Evolutionary conservation across 257 asterid genomes (phyloP).

Genomic region (Solanum pimpinellifolium): DNA sequence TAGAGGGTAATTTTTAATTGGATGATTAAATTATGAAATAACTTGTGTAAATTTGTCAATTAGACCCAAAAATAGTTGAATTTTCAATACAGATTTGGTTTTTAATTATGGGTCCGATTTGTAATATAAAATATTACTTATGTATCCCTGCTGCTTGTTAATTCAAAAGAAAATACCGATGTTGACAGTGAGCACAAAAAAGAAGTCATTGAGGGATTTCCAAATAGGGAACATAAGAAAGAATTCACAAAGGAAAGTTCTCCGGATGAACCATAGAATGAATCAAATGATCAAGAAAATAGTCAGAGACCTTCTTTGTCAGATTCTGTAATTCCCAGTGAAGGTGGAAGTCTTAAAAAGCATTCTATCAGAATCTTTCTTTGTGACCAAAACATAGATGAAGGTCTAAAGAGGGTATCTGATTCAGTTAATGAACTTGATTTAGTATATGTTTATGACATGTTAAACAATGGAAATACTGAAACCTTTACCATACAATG

Average conservation of each 20-base stretch:
- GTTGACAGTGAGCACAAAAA: background rate
- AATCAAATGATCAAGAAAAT: conserved; percentile 17
- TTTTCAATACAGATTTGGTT: too few species aligned
- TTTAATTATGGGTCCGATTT: background rate
- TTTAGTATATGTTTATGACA: background rate
- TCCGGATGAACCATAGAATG: conserved; percentile 24
- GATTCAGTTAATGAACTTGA: background rate
- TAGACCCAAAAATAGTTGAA: background rate
- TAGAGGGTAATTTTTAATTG: too few species aligned
- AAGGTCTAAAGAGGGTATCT: background rate
- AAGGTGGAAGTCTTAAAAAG: conserved; percentile 27
- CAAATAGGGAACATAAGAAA: conserved; percentile 16
- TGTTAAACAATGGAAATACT: background rate
- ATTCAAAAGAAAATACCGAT: too few species aligned
- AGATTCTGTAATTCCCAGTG: conserved; percentile 18
- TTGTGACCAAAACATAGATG: conserved; percentile 11
- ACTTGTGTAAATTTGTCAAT: background rate
- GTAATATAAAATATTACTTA: too few species aligned
- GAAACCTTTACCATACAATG: background rate
- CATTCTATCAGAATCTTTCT: conserved; percentile 16
- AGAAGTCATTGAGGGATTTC: background rate
- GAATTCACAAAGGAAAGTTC: conserved; percentile 15
- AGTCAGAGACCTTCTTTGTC: conserved; percentile 23
- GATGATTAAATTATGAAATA: too few species aligned
- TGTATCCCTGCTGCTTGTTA: too few species aligned